These are phyloP conservation scores for Biscogniauxia mediterranea DNA, from an alignment of 2,329 filamentous ascomycete species.

Conservation along the genomic window DNA sequence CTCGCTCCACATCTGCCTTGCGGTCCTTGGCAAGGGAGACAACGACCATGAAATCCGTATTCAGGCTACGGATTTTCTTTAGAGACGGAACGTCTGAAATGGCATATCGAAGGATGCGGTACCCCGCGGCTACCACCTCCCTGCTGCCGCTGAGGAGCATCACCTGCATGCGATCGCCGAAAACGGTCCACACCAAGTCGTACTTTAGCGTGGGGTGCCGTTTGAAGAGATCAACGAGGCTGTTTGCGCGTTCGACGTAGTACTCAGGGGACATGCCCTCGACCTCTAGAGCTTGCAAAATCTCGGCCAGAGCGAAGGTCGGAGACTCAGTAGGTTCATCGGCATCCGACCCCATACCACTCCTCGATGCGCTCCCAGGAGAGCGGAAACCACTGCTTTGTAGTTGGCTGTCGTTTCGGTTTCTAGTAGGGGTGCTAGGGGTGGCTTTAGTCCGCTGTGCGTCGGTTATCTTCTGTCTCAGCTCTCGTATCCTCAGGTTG, in stretches of 20 bases:
- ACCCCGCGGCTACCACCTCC: slow-evolving; percentile 92
- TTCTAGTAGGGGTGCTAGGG: slow-evolving; percentile 52
- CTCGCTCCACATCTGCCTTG: slow-evolving; percentile 94
- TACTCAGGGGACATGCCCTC: slow-evolving; percentile 89
- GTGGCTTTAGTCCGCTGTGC: slow-evolving; percentile 50
- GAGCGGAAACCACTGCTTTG: slow-evolving; percentile 52
- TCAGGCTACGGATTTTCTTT: slow-evolving; percentile 79
- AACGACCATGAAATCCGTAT: slow-evolving; percentile 91
- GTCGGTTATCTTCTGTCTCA: slow-evolving; percentile 60
- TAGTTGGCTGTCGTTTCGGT: slow-evolving; percentile 47
- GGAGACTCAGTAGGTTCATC: slow-evolving; percentile 80
- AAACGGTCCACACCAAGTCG: slow-evolving; percentile 93
- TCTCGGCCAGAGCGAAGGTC: slow-evolving; percentile 85
- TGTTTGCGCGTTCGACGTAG: slow-evolving; percentile 91
- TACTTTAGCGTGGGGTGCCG: slow-evolving; percentile 91
- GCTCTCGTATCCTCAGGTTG: slow-evolving; percentile 67
- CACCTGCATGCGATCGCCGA: slow-evolving; percentile 88
- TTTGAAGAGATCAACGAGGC: slow-evolving; percentile 93
- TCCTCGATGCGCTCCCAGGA: slow-evolving; percentile 54
- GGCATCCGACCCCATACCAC: slow-evolving; percentile 57
- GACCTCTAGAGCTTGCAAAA: slow-evolving; percentile 83
- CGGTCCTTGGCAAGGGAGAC: slow-evolving; percentile 91
- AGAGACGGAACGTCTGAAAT: slow-evolving; percentile 90
- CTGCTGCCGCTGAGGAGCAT: slow-evolving; percentile 95
- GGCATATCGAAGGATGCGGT: slow-evolving; percentile 88